Evolutionary conservation across 2,329 filamentous ascomycete species (phyloP).

Genomic region (Knoxdaviesia capensis): DNA sequence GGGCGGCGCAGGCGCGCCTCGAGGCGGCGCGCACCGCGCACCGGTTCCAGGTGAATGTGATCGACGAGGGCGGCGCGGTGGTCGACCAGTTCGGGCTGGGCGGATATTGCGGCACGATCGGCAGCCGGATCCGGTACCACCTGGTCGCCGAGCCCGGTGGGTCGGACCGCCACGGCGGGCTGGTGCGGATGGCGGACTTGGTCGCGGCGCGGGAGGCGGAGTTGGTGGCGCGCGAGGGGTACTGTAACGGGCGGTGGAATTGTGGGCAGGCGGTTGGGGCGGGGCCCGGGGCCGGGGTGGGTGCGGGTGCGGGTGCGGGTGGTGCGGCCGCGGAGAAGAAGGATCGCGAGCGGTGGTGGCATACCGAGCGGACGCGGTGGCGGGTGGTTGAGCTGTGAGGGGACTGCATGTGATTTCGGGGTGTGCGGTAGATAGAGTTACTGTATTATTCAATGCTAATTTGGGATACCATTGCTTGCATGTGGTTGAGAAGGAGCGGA

Average conservation of each 20-base stretch:
- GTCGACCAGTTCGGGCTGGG: constrained; percentile 33
- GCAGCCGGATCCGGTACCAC: constrained; percentile 38
- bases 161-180: constrained; percentile 32
- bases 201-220: constrained; percentile 26
- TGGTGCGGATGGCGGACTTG: constrained; percentile 31
- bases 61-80: constrained; percentile 28
- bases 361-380: constrained; percentile 27
- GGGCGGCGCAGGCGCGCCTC: constrained; percentile 45
- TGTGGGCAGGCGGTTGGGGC: too few relatives aligned
- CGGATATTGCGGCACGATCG: constrained; percentile 39
- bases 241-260: constrained; percentile 28
- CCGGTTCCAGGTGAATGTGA: constrained; percentile 37
- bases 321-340: constrained; percentile 18
- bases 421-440: too few relatives aligned
- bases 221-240: constrained; percentile 14
- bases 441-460: too few relatives aligned
- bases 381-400: constrained; percentile 7
- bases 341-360: constrained; percentile 29
- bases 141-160: constrained; percentile 36
- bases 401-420: too few relatives aligned
- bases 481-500: too few relatives aligned
- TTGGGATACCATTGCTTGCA: too few relatives aligned
- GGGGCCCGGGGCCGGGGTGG: constrained; percentile 13
- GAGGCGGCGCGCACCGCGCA: constrained; percentile 33
- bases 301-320: constrained; percentile 6